phyloP scores from a whole-genome alignment of 352 stramenopile species.

The Phytophthora pseudosyringae region DNA sequence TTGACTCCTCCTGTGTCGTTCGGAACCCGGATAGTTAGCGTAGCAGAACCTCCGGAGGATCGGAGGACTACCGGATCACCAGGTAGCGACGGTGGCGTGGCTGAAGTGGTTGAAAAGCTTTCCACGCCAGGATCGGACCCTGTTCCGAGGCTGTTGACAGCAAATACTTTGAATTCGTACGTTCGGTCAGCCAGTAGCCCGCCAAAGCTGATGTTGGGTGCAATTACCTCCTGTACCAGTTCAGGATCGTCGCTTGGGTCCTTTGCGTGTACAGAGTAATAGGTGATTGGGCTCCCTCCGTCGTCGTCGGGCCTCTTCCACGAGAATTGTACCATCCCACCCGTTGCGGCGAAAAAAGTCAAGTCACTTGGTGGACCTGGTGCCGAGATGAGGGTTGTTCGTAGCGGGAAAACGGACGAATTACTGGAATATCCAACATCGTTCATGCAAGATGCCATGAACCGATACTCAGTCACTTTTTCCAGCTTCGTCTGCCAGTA shows the following conservation, averaged over 20 bases:
- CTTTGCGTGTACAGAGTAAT: slow-evolving; percentile 47
- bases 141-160: slow-evolving; percentile 48
- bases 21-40: slow-evolving; percentile 39
- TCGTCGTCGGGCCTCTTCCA: slow-evolving; percentile 62
- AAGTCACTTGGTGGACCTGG: slow-evolving; percentile 50
- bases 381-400: slow-evolving; percentile 55
- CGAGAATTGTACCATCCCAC: slow-evolving; percentile 47
- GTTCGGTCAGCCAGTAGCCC: slow-evolving; percentile 42
- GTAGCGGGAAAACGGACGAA: slow-evolving; percentile 36
- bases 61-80: slow-evolving; percentile 30
- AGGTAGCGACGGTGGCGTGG: slow-evolving; percentile 39
- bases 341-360: slow-evolving; percentile 23
- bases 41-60: slow-evolving; percentile 48
- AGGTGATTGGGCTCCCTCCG: slow-evolving; percentile 50
- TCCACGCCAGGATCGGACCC: slow-evolving; percentile 37
- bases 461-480: slow-evolving; percentile 52
- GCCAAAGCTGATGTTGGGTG: slow-evolving; percentile 34
- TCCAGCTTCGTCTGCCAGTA: slow-evolving; percentile 66
- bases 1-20: slow-evolving; percentile 51
- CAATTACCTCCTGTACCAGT: slow-evolving; percentile 6
- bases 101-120: slow-evolving; percentile 34
- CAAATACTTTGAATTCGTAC: slow-evolving; percentile 64
- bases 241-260: slow-evolving; percentile 1
- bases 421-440: slow-evolving; percentile 49
- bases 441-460: slow-evolving; percentile 58